Conservation (phyloP, 2,329 filamentous ascomycete species). For the Ophiostoma tasmaniense region DNA sequence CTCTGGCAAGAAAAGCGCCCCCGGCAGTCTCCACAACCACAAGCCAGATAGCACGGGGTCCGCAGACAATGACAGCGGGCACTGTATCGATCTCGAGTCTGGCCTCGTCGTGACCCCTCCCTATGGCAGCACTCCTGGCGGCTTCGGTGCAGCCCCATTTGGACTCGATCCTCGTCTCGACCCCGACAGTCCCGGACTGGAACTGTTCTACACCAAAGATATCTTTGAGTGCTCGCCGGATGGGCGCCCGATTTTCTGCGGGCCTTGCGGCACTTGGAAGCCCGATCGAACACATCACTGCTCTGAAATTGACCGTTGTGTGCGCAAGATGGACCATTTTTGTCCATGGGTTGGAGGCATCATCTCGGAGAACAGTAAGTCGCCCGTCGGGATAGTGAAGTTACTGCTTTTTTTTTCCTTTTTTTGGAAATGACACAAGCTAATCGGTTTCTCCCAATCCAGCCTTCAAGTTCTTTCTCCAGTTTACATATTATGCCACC, state of each 20-base stretch:
- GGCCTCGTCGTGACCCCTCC: conserved; percentile 14
- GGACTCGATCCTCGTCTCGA: conserved; percentile 34
- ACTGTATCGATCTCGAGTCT: conserved; percentile 21
- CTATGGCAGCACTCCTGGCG: conserved; percentile 2
- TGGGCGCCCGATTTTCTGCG: conserved; percentile 81
- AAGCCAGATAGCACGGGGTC: conserved; percentile 11
- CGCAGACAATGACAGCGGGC: neutral
- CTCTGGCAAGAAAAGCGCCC: conserved; percentile 8
- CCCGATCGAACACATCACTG: conserved; percentile 83
- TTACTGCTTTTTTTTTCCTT: too few species aligned
- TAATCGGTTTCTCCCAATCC: neutral
- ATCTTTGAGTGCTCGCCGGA: conserved; percentile 76
- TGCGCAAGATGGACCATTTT: conserved; percentile 88
- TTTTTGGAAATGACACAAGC: neutral
- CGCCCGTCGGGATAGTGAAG: neutral
- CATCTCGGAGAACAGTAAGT: conserved; percentile 66
- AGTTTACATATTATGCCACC: conserved; percentile 69
- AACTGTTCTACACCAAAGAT: conserved; percentile 72
- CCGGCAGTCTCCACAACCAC: neutral
- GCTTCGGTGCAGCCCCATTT: conserved; percentile 9
- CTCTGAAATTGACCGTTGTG: conserved; percentile 70
- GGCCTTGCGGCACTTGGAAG: conserved; percentile 77
- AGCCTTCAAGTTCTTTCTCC: conserved; percentile 87
- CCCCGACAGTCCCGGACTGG: conserved; percentile 59
- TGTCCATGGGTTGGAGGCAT: conserved; percentile 97